Conservation (phyloP, 148 eudicot genomes). For the Persicaria maculosa region DNA sequence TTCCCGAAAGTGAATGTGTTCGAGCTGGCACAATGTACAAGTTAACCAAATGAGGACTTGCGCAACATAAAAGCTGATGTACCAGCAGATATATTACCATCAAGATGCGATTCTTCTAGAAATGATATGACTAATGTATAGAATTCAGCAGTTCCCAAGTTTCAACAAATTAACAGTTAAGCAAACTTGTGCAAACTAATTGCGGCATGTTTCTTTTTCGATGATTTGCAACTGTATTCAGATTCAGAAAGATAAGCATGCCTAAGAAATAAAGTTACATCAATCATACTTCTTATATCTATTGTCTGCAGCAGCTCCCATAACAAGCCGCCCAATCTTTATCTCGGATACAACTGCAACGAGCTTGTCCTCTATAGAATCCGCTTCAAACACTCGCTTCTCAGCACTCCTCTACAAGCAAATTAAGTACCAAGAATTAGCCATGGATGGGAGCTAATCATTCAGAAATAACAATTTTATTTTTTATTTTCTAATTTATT, state of each 20-base stretch:
- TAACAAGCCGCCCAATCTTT: slow-evolving; percentile 63
- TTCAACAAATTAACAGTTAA: background rate
- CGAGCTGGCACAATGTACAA: no score
- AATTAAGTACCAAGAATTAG: background rate
- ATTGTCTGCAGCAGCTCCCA: slow-evolving; percentile 82
- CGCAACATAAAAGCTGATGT: background rate
- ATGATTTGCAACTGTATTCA: background rate
- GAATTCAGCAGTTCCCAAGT: background rate
- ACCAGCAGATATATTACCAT: background rate
- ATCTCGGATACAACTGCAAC: slow-evolving; percentile 51
- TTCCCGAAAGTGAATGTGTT: background rate
- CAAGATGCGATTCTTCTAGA: background rate
- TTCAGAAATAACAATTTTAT: background rate
- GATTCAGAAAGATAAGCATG: background rate
- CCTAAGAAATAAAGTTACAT: background rate
- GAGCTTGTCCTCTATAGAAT: slow-evolving; percentile 70
- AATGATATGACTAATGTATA: background rate
- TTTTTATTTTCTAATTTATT: no score
- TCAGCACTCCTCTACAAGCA: slow-evolving; percentile 42
- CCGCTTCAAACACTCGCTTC: slow-evolving; percentile 35
- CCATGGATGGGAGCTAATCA: background rate
- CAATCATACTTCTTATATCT: slow-evolving; percentile 18
- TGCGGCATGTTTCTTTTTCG: background rate
- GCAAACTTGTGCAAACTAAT: background rate
- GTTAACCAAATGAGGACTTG: background rate